A percentile compares a stretch with the other conserved stretches of the same genome.
These are phyloP conservation scores for Aphelidium insulamus DNA, from an alignment of 371 early-diverging fungal species.

Conservation along the genomic window DNA sequence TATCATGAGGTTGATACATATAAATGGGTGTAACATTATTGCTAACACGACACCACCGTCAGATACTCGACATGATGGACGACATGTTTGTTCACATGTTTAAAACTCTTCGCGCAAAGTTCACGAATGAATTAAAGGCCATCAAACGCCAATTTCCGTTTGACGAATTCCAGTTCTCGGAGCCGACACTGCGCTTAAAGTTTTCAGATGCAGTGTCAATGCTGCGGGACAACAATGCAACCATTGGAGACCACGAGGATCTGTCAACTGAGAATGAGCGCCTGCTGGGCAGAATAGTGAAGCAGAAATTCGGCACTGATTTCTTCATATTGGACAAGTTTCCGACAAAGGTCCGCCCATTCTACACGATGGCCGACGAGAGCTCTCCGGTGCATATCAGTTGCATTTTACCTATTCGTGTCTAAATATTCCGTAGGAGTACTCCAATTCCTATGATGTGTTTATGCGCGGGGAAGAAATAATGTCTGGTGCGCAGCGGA, in stretches of 20 bases:
- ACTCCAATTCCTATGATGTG: constrained; percentile 99
- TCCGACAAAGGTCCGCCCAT: constrained; percentile 89
- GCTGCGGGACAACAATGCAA: constrained; percentile 72
- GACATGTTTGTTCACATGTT: constrained; percentile 84
- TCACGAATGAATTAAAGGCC: constrained; percentile 56
- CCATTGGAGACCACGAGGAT: constrained; percentile 85
- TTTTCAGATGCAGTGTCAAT: constrained; percentile 82
- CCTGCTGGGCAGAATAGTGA: constrained; percentile 76
- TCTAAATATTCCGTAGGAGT: constrained; percentile 18
- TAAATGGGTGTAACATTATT: not conserved
- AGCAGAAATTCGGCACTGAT: constrained; percentile 89
- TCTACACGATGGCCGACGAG: constrained; percentile 98
- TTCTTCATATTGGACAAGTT: constrained; percentile 99
- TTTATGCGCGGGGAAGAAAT: constrained; percentile 99
- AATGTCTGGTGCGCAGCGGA: constrained; percentile 98
- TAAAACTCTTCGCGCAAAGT: constrained; percentile 59
- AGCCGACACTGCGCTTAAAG: constrained; percentile 67
- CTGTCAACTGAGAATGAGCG: constrained; percentile 83
- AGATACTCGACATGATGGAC: constrained; percentile 59
- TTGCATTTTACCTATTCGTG: not conserved
- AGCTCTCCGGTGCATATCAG: constrained; percentile 17
- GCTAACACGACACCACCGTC: too few relatives aligned
- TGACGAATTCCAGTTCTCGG: constrained; percentile 69
- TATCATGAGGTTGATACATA: constrained; percentile 99
- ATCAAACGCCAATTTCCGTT: constrained; percentile 83